Evolutionary conservation across 192 early-diverging fungal genomes (phyloP), one percentile per base, ranked within the genome.

Genomic region (Dissophora ornata): DNA sequence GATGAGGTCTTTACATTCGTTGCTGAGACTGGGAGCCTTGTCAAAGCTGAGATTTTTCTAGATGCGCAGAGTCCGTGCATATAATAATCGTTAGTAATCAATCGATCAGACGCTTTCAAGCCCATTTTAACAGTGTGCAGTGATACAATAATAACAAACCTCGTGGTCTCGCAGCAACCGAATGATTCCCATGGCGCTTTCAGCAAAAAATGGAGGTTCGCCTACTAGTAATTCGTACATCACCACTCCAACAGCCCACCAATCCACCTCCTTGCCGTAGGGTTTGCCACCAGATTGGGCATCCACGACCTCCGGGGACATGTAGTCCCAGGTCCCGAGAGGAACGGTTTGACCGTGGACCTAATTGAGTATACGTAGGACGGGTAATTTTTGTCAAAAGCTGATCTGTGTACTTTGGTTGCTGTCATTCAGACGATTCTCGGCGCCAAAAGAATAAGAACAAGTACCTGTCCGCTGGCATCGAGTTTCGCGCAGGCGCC

Each of bases 231-330:
- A 77, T 71, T 98, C 96, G 62, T 91, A 98, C 51, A 94, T 69
- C 16, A 96, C 90, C 18, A 93, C 90, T 3, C 96, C 96, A 24
- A 91, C 79, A 19, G 89, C 90, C 90, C 89, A 97, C 95, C 95
- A 95, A 83, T 98, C 96, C 21, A 93, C 91, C 19, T 92, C 88
- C 18, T 80, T 69, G 33, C 95, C 92, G 55, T 94, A 95, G 1
- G 73, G 74, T 32, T 74, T 82, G 48, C 88, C 87, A 7, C 89
- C 91, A 71, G 94, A 93, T 36, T 89, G 88, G 4, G 95, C 92
- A 29, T 91, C 86, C n/a, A 96, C 86, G 24, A 96, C 91, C 69
- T 97, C 96, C n/a, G 96, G 96, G 18, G 95, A 94, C 69, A 97
- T 95, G 80, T 98, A 98, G 60, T 96, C 94, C 67, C 87, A 88